Percentiles rank a stretch among this genome's conserved stretches.
Conservation (phyloP, 148 eudicot genomes). For the Rhododendron henanense region DNA sequence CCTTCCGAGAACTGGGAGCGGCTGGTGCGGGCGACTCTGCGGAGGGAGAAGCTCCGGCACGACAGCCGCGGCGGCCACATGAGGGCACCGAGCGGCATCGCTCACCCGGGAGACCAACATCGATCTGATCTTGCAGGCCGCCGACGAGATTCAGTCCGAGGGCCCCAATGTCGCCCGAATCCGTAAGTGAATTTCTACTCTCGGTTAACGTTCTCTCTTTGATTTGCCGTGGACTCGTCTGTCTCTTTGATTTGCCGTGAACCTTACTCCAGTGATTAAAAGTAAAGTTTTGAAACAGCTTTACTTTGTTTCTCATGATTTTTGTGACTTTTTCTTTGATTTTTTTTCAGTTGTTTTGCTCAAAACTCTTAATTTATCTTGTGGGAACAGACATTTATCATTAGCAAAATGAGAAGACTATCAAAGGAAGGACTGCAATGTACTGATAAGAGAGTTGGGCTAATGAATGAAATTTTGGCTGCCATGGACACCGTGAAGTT, state of each 20-base stretch:
- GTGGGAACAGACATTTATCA: conserved; percentile 39
- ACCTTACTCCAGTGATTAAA: too few relatives aligned
- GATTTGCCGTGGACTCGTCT: too few relatives aligned
- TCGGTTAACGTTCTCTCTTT: too few relatives aligned
- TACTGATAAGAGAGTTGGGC: conserved; percentile 57
- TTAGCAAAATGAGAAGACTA: conserved; percentile 42
- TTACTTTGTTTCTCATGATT: background rate
- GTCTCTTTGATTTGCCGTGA: too few relatives aligned
- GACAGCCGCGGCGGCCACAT: conserved; percentile 48
- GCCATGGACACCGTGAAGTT: conserved; percentile 67
- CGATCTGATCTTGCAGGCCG: too few relatives aligned
- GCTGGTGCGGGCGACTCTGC: conserved; percentile 66
- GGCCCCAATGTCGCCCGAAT: too few relatives aligned
- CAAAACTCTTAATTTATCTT: background rate
- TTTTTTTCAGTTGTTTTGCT: background rate
- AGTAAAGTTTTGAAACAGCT: background rate
- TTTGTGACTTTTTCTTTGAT: background rate
- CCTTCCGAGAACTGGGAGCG: conserved; percentile 78
- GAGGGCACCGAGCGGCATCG: conserved; percentile 56
- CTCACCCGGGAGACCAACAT: conserved; percentile 21
- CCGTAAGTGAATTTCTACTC: too few relatives aligned
- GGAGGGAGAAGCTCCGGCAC: conserved; percentile 58
- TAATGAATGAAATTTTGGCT: conserved; percentile 51
- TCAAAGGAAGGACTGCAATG: conserved; percentile 52
- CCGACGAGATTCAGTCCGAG: too few relatives aligned